Percentiles rank a stretch among this genome's conserved stretches.
These are phyloP conservation scores for Gracilaria domingensis DNA, from an alignment of 23 red algal species.

Conservation along the genomic window DNA sequence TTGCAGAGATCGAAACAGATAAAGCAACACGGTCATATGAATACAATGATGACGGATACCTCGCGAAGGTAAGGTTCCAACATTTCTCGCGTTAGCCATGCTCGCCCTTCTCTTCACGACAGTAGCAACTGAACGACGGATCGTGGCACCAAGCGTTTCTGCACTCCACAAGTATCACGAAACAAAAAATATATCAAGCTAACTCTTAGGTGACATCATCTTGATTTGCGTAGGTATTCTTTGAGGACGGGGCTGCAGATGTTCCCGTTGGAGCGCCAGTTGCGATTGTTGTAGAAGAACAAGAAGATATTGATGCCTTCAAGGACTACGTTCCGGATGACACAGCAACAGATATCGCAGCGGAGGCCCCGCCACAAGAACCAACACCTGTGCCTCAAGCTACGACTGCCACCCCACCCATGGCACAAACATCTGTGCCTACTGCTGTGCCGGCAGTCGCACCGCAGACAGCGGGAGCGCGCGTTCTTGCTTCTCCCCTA, in stretches of 20 bases:
- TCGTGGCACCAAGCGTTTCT: not conserved
- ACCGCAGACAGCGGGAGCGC: not conserved
- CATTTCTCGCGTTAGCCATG: not conserved
- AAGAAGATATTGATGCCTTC: constrained; percentile 82
- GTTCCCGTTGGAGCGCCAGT: constrained; percentile 84
- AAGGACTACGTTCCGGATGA: constrained; percentile 69
- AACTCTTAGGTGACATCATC: not conserved
- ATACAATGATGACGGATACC: constrained; percentile 91
- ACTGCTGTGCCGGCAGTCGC: constrained; percentile 20
- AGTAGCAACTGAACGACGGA: not conserved
- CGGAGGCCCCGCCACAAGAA: not conserved
- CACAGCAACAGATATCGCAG: not conserved
- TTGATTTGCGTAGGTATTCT: constrained; percentile 58
- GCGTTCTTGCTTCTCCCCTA: constrained; percentile 75
- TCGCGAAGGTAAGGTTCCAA: constrained; percentile 82
- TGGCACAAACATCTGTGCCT: not conserved
- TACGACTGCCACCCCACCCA: not conserved
- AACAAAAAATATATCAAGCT: not conserved
- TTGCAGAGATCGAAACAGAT: constrained; percentile 99
- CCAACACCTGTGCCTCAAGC: constrained; percentile 2
- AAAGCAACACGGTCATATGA: constrained; percentile 95
- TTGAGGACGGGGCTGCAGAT: constrained; percentile 84
- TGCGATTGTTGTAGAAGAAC: constrained; percentile 91
- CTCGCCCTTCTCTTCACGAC: not conserved
- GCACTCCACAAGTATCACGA: not conserved